These are phyloP conservation scores for Scytalidium sp. DNA, from an alignment of 2,329 filamentous ascomycete genomes.

Conservation along the genomic window DNA sequence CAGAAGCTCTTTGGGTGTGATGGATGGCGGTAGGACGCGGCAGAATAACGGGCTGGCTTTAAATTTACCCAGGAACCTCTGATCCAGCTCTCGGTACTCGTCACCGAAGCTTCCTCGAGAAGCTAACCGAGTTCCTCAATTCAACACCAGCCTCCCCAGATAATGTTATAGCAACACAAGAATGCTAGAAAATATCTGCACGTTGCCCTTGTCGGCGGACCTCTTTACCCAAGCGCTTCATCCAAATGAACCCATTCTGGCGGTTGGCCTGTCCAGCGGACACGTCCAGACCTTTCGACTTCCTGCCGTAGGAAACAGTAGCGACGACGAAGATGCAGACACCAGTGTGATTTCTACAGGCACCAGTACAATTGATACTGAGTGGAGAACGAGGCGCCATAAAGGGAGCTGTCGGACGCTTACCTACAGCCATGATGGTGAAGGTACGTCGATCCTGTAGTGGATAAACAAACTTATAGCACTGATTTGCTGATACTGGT, in stretches of 20 bases:
- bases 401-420: constrained; percentile 90
- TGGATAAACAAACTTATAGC: not conserved
- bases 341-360: constrained; percentile 55
- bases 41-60: too few species aligned
- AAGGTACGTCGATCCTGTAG: constrained; percentile 50
- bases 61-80: too few species aligned
- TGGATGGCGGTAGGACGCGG: not conserved
- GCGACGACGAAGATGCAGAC: constrained; percentile 45
- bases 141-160: not conserved
- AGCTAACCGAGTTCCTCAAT: not conserved
- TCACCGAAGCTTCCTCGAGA: not conserved
- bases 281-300: constrained; percentile 84
- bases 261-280: constrained; percentile 79
- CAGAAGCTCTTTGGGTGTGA: not conserved
- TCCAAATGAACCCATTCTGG: constrained; percentile 77
- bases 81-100: too few species aligned
- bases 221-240: constrained; percentile 88
- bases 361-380: constrained; percentile 72
- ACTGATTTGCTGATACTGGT: not conserved
- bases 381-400: constrained; percentile 86
- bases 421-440: constrained; percentile 75
- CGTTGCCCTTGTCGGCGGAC: constrained; percentile 79
- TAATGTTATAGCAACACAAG: not conserved
- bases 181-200: constrained; percentile 75
- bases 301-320: constrained; percentile 47